These are phyloP conservation scores for Pulveroboletus frians DNA, from an alignment of 768 basidiomycete species.

Conservation along the genomic window DNA sequence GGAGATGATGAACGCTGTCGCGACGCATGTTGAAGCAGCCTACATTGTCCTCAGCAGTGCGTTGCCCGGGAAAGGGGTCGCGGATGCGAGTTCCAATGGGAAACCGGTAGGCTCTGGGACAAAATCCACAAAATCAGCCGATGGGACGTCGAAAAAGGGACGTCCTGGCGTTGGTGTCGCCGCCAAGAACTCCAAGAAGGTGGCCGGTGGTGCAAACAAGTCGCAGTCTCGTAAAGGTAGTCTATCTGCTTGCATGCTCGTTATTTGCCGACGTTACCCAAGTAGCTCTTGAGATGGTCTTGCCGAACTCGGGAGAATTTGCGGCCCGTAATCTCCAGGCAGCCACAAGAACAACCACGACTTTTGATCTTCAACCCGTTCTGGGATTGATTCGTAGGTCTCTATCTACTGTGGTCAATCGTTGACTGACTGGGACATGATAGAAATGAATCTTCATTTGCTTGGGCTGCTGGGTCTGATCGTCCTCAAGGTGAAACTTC, in stretches of 20 bases:
- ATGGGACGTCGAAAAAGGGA: slow-evolving; percentile 34
- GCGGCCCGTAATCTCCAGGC: background rate
- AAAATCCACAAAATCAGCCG: slow-evolving; percentile 5
- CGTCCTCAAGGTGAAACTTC: slow-evolving; percentile 59
- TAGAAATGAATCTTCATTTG: slow-evolving; percentile 55
- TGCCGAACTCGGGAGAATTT: slow-evolving; percentile 12
- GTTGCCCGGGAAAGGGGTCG: slow-evolving; percentile 23
- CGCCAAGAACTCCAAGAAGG: slow-evolving; percentile 11
- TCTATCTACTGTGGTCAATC: background rate
- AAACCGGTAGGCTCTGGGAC: slow-evolving; percentile 18
- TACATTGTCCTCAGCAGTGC: slow-evolving; percentile 43
- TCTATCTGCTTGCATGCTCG: background rate
- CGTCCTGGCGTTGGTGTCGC: slow-evolving; percentile 13
- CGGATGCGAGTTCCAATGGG: slow-evolving; percentile 8
- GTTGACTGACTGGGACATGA: background rate
- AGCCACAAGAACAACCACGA: background rate
- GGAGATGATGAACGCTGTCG: slow-evolving; percentile 42
- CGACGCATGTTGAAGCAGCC: slow-evolving; percentile 50
- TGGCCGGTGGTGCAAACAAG: slow-evolving; percentile 34
- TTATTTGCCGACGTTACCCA: background rate
- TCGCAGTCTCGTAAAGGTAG: slow-evolving; percentile 41
- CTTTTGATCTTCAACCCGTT: slow-evolving; percentile 32
- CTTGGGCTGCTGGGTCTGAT: slow-evolving; percentile 66
- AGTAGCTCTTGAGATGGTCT: slow-evolving; percentile 14
- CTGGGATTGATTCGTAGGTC: slow-evolving; percentile 51